Evolutionary conservation across 768 basidiomycete species (phyloP).

Genomic region (Pleurotus ostreatus): DNA sequence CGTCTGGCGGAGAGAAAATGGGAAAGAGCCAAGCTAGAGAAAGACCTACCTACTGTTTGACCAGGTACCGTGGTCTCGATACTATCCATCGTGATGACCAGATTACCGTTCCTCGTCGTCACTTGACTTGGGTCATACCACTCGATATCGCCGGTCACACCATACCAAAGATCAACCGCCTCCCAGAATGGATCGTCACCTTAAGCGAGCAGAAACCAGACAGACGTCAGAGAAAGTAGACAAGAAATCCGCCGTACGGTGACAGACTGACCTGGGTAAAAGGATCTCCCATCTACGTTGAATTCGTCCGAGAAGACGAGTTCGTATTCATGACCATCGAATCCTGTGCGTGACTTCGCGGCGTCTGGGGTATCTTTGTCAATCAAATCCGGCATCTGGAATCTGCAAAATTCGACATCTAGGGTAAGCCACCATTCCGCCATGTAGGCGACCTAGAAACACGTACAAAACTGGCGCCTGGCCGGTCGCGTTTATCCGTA

Average conservation of each 20-base stretch:
- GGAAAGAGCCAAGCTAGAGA: not conserved
- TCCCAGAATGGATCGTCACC: conserved; percentile 74
- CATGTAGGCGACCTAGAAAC: conserved; percentile 2
- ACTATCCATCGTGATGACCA: conserved; percentile 69
- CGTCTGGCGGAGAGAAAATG: not conserved
- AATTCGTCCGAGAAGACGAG: conserved; percentile 81
- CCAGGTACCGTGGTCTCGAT: conserved; percentile 22
- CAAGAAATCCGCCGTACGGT: not conserved
- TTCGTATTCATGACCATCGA: conserved; percentile 65
- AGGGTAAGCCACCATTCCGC: not conserved
- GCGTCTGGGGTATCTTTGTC: conserved; percentile 64
- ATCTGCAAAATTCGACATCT: conserved; percentile 14
- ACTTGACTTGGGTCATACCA: conserved; percentile 73
- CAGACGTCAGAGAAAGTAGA: too few species aligned
- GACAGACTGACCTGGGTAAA: conserved; percentile 39
- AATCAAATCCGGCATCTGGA: conserved; percentile 57
- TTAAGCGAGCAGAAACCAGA: conserved; percentile 1
- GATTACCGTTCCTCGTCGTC: conserved; percentile 59
- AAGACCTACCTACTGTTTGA: conserved; percentile 26
- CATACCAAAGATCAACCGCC: conserved; percentile 70
- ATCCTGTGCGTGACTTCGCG: conserved; percentile 62
- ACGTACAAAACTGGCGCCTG: conserved; percentile 55
- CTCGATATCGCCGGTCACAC: conserved; percentile 64
- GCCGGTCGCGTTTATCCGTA: conserved; percentile 62
- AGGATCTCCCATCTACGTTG: conserved; percentile 57